Conservation (phyloP, 345 rosid genomes). For the Bruguiera sexangula region DNA sequence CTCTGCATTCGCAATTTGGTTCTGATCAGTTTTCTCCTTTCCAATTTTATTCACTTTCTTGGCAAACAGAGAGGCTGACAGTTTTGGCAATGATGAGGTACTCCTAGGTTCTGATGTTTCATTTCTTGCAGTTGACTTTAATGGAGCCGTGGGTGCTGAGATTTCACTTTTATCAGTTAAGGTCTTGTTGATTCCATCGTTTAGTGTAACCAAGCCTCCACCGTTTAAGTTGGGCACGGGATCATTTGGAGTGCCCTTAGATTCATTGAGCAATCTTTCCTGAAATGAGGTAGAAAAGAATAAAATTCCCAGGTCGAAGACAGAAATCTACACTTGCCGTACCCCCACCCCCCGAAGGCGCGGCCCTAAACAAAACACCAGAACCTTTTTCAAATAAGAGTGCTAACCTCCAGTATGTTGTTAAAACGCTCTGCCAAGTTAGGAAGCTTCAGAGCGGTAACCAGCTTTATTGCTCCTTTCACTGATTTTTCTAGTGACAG, state of each 20-base stretch:
- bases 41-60: conserved; percentile 46
- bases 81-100: conserved; percentile 32
- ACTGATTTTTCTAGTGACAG: conserved; percentile 71
- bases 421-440: conserved; percentile 83
- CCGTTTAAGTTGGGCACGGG: conserved; percentile 15
- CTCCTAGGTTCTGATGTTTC: conserved; percentile 30
- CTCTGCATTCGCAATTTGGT: conserved; percentile 17
- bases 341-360: background rate
- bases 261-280: conserved; percentile 72
- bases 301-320: conserved; percentile 7
- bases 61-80: conserved; percentile 42
- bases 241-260: conserved; percentile 24
- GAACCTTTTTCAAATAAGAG: background rate
- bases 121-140: conserved; percentile 23
- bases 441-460: conserved; percentile 85
- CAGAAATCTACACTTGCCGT: background rate
- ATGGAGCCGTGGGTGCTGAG: conserved; percentile 24
- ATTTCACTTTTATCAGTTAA: conserved; percentile 33
- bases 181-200: conserved; percentile 27
- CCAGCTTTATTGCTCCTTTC: conserved; percentile 87
- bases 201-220: conserved; percentile 12
- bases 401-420: conserved; percentile 66
- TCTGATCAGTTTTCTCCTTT: conserved; percentile 30
- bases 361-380: background rate
- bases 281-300: conserved; percentile 26